Evolutionary conservation across 208 protist genomes (phyloP), one percentile per base, ranked within the genome.

Genomic region (Crithidia bombi): DNA sequence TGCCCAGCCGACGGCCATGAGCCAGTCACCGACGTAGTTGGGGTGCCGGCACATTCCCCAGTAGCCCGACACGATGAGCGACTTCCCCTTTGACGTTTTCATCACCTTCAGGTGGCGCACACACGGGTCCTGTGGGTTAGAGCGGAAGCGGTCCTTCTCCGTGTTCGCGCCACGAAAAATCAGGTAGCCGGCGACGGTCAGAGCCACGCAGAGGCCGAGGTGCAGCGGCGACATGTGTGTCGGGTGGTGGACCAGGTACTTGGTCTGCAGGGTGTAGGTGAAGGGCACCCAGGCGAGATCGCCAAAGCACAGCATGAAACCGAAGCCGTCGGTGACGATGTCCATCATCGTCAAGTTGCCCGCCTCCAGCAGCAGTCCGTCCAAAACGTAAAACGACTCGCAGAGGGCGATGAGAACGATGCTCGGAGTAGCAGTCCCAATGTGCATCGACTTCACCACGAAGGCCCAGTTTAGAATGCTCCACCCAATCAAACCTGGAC

Each of bases 21-120:
- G 69, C 89, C 89, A 97, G 78, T 99, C 98, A 28, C 96, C 96
- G 19, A 98, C 83, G 78, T 99, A 99, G 79, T 99, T 99, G 15
- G 98, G 92, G 83, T 99, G 96, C 25, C 97, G 86, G 64, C 96
- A 97, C 25, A 98, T 78, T 51, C 97, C 98, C 98, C 98, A 99
- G 71, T 86, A 99, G 67, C 98, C 97, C 10, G 92, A 98, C 39
- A 93, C 87, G 54, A 99, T 78, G 19, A 99, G 91, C 6, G 86
- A 87, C 65, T 89, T 92, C 3, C 89, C 90, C 10, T 56, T 61
- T 10, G 82, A 87, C 28, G 97, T 98, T 57, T 86, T 73, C 81
- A 98, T 86, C 23, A 83, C 75, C 46, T 85, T 82, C n/a, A 97
- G 75, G 58, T 93, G 78, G 21, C 63, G 51, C 49, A 95, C 87